Conservation (phyloP, 352 stramenopile genomes). For the Globisporangium nodosum region DNA sequence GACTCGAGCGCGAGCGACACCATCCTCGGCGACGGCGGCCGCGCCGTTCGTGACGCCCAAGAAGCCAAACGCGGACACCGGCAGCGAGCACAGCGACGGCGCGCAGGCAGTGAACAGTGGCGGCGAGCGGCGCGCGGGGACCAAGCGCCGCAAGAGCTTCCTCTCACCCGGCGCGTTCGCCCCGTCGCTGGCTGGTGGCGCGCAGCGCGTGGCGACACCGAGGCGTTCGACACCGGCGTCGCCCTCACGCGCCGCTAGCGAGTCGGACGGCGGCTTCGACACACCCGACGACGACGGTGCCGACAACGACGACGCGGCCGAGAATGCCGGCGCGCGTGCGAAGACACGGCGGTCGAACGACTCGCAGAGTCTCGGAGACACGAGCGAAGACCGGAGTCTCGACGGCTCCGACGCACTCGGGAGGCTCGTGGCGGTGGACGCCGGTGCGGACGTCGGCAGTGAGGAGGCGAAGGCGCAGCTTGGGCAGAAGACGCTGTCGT, state of each 20-base stretch:
- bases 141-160: slow-evolving; percentile 39
- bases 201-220: slow-evolving; percentile 55
- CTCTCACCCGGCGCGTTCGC: slow-evolving; percentile 41
- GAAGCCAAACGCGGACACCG: neutral
- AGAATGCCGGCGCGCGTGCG: neutral
- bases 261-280: slow-evolving; percentile 14
- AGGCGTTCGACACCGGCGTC: slow-evolving; percentile 11
- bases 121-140: slow-evolving; percentile 20
- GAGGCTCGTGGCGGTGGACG: neutral
- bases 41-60: slow-evolving; percentile 5
- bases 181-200: slow-evolving; percentile 44
- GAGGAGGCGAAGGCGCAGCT: slow-evolving; percentile 13
- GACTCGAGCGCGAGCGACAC: neutral
- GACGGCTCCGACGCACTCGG: slow-evolving; percentile 3
- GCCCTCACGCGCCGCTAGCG: neutral
- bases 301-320: neutral
- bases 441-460: neutral
- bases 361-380: slow-evolving; percentile 5
- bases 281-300: slow-evolving; percentile 3
- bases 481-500: slow-evolving; percentile 23
- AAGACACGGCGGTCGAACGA: neutral
- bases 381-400: slow-evolving; percentile 5
- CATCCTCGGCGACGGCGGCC: neutral
- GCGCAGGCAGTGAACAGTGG: neutral
- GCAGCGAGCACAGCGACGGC: neutral